phyloP scores from a whole-genome alignment of 129 eudicot genomes.

The Erigeron canadensis region DNA sequence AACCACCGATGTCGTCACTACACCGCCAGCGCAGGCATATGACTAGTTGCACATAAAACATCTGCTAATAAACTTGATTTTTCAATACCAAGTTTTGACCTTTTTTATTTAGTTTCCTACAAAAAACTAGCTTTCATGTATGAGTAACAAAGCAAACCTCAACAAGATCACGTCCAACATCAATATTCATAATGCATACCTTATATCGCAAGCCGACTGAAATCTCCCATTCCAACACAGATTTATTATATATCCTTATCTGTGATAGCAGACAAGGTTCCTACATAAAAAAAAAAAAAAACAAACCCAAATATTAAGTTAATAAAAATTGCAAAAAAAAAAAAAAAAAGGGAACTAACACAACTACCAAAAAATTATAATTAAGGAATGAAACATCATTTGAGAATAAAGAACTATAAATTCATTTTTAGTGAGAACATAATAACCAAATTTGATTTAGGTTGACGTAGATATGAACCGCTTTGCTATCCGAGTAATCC shows the following conservation, averaged over 20 bases:
- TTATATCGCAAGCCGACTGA: slow-evolving; percentile 90
- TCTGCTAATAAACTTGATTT: not conserved
- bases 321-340: too few species aligned
- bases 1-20: too few species aligned
- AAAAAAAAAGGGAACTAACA: too few species aligned
- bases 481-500: too few species aligned
- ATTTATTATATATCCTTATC: slow-evolving; percentile 86
- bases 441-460: too few species aligned
- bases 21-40: too few species aligned
- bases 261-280: slow-evolving; percentile 94
- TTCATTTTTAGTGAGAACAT: too few species aligned
- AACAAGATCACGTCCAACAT: not conserved
- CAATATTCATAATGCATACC: slow-evolving; percentile 38
- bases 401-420: too few species aligned
- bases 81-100: not conserved
- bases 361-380: too few species aligned
- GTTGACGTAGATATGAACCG: too few species aligned
- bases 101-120: slow-evolving; percentile 2
- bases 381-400: too few species aligned
- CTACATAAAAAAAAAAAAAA: slow-evolving; percentile 37
- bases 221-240: slow-evolving; percentile 97
- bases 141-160: not conserved
- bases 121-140: slow-evolving; percentile 17
- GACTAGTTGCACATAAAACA: not conserved
- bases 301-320: too few species aligned